These are phyloP conservation scores for Hyphodiscus hymeniophilus DNA, from an alignment of 495 filamentous ascomycete genomes.

Conservation along the genomic window DNA sequence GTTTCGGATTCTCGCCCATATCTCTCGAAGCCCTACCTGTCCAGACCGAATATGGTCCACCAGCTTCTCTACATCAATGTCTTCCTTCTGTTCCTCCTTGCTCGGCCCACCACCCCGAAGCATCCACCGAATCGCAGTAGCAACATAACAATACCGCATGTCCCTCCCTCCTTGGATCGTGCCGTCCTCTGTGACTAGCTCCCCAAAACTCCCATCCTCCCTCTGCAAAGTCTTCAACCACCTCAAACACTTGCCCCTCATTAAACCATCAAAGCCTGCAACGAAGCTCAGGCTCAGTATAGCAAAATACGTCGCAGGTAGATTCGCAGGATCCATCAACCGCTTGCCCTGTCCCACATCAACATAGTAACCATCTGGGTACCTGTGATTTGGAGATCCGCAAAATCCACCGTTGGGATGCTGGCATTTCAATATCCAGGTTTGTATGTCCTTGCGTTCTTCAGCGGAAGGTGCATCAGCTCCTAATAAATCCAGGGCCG, in stretches of 20 bases:
- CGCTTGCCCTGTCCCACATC: conserved; percentile 31
- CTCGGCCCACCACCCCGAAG: conserved; percentile 40
- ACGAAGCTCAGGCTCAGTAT: conserved; percentile 65
- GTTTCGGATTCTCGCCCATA: conserved; percentile 2
- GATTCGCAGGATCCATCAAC: conserved; percentile 69
- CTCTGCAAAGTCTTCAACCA: conserved; percentile 78
- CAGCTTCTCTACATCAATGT: conserved; percentile 67
- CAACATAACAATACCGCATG: conserved; percentile 79
- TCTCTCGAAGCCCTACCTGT: conserved; percentile 40
- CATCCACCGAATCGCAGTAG: conserved; percentile 73
- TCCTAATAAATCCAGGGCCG: conserved; percentile 72
- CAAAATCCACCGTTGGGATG: conserved; percentile 71
- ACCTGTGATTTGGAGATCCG: conserved; percentile 50
- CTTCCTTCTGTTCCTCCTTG: conserved; percentile 49
- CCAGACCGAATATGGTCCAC: conserved; percentile 62
- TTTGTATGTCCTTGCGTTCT: conserved; percentile 51
- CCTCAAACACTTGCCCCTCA: conserved; percentile 54
- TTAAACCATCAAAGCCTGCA: conserved; percentile 62
- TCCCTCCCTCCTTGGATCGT: conserved; percentile 70
- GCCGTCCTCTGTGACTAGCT: conserved; percentile 54
- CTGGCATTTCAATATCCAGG: conserved; percentile 73
- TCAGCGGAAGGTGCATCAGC: conserved; percentile 48
- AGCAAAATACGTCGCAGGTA: conserved; percentile 84
- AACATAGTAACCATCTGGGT: conserved; percentile 29
- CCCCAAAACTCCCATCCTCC: conserved; percentile 83